Percentiles rank a stretch among this genome's conserved stretches.
Evolutionary conservation across 192 early-diverging fungal genomes (phyloP).

Genomic region (Backusella luteola): DNA sequence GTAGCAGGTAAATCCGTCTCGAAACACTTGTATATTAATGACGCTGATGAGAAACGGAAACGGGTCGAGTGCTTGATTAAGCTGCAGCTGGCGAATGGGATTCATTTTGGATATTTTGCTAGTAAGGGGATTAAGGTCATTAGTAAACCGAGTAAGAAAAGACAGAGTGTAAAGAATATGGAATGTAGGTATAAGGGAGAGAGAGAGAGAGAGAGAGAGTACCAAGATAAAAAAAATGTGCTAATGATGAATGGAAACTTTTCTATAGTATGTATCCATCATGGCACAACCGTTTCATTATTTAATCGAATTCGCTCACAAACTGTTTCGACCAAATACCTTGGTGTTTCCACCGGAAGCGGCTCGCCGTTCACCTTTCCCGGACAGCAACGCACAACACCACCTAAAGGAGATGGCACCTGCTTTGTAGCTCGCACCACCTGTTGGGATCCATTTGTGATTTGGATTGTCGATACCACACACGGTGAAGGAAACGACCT

Average conservation of each 20-base stretch:
- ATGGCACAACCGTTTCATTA: slow-evolving; percentile 81
- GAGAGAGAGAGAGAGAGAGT: not conserved
- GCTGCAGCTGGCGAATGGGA: slow-evolving; percentile 61
- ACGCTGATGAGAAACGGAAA: slow-evolving; percentile 83
- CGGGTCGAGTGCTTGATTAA: slow-evolving; percentile 72
- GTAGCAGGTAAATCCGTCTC: slow-evolving; percentile 73
- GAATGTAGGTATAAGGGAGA: slow-evolving; percentile 43
- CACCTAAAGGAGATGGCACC: slow-evolving; percentile 38
- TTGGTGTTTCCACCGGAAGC: slow-evolving; percentile 56
- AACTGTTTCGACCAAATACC: slow-evolving; percentile 86
- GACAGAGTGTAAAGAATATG: slow-evolving; percentile 81
- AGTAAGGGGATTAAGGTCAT: slow-evolving; percentile 86
- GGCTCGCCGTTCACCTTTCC: slow-evolving; percentile 30
- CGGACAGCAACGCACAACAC: slow-evolving; percentile 5
- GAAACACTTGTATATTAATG: slow-evolving; percentile 83
- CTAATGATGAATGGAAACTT: no score
- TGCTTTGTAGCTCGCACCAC: slow-evolving; percentile 75
- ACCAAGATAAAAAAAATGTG: not conserved
- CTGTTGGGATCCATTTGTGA: slow-evolving; percentile 86
- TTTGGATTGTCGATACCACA: slow-evolving; percentile 78
- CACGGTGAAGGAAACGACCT: slow-evolving; percentile 40
- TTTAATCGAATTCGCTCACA: slow-evolving; percentile 91
- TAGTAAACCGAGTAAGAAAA: slow-evolving; percentile 90
- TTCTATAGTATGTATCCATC: slow-evolving; percentile 75
- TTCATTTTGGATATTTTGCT: slow-evolving; percentile 65